Evolutionary conservation across 495 filamentous ascomycete species (phyloP), one percentile per base, ranked within the genome.

Genomic region (Talaromyces ruber): DNA sequence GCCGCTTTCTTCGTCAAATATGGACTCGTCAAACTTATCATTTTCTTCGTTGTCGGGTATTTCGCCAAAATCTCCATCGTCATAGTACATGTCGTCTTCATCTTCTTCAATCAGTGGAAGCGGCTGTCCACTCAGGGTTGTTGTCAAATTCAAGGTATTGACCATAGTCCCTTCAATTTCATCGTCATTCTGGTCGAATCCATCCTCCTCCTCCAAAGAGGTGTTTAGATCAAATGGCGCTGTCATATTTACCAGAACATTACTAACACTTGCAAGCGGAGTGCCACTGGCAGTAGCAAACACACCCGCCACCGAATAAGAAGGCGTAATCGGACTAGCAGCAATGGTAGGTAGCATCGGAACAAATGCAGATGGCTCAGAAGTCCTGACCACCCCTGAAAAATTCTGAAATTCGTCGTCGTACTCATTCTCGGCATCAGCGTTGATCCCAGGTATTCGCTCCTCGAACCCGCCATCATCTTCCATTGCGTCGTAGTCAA

Each of bases 81-180:
- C 87, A 63, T 89, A 94, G 67, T 94, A 94, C 47, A 94, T 71
- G 62, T 93, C 90, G 65, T 93, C 90, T 30, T 86, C 83, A 29
- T 84, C 77, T 18, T 73, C 64, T 34, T 74, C 67, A 2, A 54
- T 54, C 4, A 54, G 24, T 6, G 34, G 59, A 14, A 57, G 54
- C 11, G 54, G 21, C 6, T 54, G 51, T 26, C 51, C 51, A 12
- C 18, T 9, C 8, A 21, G 1, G 24, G 9, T 54, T 25, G 51
- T 54, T 26, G 22, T 54, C 12, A 39, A 39, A 39, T 14, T 54
- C 51, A 54, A 7, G 22, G n/a, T 25, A 14, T 26, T 22, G 21
- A 57, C 26, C 32, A 29, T 29, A 25, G 14, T 57, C 34, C 14
- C 26, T 57, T 57, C 26, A 30, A 14, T 12, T 2, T 34, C 28